A percentile compares a stretch with the other conserved stretches of the same genome.
phyloP scores from a whole-genome alignment of 345 rosid species.

The Geranium rotundifolium region DNA sequence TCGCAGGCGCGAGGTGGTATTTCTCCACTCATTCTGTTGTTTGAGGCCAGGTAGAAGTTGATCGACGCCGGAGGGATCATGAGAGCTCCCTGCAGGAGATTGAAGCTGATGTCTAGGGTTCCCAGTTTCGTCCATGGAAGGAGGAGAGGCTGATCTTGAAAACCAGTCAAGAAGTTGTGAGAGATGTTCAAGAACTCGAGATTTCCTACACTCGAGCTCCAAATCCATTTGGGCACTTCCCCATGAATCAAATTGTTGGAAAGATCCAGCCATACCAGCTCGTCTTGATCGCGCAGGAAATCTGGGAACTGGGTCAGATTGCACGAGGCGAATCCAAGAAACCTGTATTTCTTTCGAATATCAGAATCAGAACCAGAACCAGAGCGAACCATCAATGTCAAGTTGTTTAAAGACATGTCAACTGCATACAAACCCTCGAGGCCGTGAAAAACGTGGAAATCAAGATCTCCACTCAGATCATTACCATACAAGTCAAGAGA shows the following conservation, averaged over 20 bases:
- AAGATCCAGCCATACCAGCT: background rate
- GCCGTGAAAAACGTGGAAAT: background rate
- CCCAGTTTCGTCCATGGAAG: background rate
- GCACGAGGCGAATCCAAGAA: conserved; percentile 12
- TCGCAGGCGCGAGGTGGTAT: conserved; percentile 10
- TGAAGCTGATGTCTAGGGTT: background rate
- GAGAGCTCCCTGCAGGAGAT: conserved; percentile 13
- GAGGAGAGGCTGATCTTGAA: background rate
- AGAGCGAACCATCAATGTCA: background rate
- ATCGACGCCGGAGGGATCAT: conserved; percentile 8
- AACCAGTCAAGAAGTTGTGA: conserved; percentile 12
- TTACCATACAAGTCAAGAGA: background rate
- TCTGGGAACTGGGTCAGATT: conserved; percentile 11
- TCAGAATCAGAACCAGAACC: background rate
- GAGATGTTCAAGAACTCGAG: background rate
- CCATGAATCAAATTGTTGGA: conserved; percentile 12
- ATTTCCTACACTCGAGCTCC: background rate
- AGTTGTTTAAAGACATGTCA: conserved; percentile 6
- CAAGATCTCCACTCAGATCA: conserved; percentile 6
- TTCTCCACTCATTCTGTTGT: conserved; percentile 12
- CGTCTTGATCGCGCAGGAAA: conserved; percentile 11
- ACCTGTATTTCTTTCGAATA: rapidly evolving
- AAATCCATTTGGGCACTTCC: conserved; percentile 14
- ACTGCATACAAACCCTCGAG: background rate
- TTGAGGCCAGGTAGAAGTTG: background rate